Evolutionary conservation across 768 basidiomycete species (phyloP), one percentile per base, ranked within the genome.

Genomic region (Hydnum rufescens): DNA sequence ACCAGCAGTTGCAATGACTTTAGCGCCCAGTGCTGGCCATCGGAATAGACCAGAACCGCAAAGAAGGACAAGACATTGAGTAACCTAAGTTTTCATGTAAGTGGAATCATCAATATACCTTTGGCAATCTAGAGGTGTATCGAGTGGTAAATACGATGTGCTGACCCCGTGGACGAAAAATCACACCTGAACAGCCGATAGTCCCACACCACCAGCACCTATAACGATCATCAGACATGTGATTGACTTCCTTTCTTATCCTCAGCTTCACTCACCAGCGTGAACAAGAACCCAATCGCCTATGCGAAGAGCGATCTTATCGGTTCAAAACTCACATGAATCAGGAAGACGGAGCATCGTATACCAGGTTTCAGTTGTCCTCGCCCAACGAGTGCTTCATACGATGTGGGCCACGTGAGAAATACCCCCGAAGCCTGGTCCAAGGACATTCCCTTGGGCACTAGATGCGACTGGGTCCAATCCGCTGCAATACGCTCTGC

Each of bases 221-320:
- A 26, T 39, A 39, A 39, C 13, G 25, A 25, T 13, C 26, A 47
- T 16, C 8, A 47, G 44, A 25, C 26, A 25, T 13, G 8, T 26
- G 16, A 47, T 28, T 13, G 26, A 39, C 13, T 39, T 13, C 13
- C 36, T 13, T 39, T 22, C 22, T 22, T 39, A 13, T 39, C 25
- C 8, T 13, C 13, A 25, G 13, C 8, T 28, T 16, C 16, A 47
- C 44, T 16, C 13, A 47, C 44, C 85, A 4, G 90, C 93, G 49
- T 88, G 87, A 3, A 97, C 80, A 2, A 99, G 76, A 2, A 95
- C 76, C 76, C 82, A 89, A 67, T 96, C 93, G 22, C 83, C 84
- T 83, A 48, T 4, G 31, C 39, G 3, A 3, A 13, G n/a, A 8
- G 42, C 18, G 52, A 39, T n/a, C n/a, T 51, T n/a, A 32, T 3